phyloP scores from a whole-genome alignment of 208 protist species.

The Trypanosomatidae sp. region DNA sequence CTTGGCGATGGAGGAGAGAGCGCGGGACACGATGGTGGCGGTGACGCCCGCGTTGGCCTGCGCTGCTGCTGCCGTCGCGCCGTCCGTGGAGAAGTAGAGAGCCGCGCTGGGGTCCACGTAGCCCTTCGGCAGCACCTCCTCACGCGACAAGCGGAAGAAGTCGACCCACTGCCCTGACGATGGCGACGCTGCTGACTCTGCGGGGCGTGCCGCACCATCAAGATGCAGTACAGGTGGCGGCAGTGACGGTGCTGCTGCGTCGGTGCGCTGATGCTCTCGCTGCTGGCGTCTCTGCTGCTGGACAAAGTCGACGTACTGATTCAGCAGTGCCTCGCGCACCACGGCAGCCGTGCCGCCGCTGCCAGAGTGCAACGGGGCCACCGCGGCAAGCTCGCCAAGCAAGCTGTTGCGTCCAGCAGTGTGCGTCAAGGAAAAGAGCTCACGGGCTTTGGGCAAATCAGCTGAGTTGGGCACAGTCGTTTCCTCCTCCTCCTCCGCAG shows the following conservation, averaged over 20 bases:
- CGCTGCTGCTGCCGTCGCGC: neutral
- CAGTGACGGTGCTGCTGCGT: constrained; percentile 8
- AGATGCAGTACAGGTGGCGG: neutral
- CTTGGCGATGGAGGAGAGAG: too few species aligned
- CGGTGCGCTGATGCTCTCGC: neutral
- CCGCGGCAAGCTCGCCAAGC: too few species aligned
- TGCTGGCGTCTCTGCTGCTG: neutral
- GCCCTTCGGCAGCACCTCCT: constrained; percentile 30
- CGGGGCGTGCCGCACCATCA: neutral
- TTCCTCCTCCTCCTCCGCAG: too few species aligned
- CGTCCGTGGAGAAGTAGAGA: constrained; percentile 26
- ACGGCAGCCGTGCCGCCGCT: neutral
- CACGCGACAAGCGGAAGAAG: constrained; percentile 34
- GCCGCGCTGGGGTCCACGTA: constrained; percentile 14
- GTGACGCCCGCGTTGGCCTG: neutral
- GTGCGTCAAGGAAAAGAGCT: too few species aligned
- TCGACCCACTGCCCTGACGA: constrained; percentile 24
- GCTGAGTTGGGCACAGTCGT: too few species aligned
- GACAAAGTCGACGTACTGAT: constrained; percentile 29
- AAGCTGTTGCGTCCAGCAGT: neutral
- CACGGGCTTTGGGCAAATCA: too few species aligned
- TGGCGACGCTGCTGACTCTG: neutral
- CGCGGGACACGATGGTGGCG: too few species aligned
- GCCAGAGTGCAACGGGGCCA: too few species aligned
- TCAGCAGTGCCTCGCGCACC: constrained; percentile 20